Conservation (phyloP, 768 basidiomycete genomes). For the Rhizopogon roseolus region DNA sequence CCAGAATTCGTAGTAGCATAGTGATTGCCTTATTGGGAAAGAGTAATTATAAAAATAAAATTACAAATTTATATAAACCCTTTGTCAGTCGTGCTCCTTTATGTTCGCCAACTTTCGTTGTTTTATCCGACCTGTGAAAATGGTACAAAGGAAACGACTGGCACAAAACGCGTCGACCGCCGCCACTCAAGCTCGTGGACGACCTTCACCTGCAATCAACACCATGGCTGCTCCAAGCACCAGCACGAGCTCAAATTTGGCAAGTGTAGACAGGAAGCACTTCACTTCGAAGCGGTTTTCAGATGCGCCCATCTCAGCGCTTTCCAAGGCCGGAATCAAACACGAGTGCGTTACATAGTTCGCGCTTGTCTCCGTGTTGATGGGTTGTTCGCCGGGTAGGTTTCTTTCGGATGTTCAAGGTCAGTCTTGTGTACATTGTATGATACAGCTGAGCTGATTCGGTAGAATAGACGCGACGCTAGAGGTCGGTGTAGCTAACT, state of each 20-base stretch:
- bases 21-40: too few species aligned
- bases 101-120: neutral
- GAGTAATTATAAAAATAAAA: too few species aligned
- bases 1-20: too few species aligned
- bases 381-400: conserved; percentile 14
- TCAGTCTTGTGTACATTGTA: conserved; percentile 8
- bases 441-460: neutral
- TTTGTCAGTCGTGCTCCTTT: too few species aligned
- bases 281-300: conserved; percentile 23
- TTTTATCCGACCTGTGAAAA: neutral
- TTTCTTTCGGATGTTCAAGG: conserved; percentile 47
- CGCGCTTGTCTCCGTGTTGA: neutral
- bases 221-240: neutral
- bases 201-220: neutral
- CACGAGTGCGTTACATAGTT: conserved; percentile 33
- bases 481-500: conserved; percentile 19
- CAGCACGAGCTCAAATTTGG: neutral
- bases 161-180: neutral
- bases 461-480: conserved; percentile 33
- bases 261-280: conserved; percentile 15
- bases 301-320: conserved; percentile 32
- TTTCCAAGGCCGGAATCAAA: conserved; percentile 35
- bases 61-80: too few species aligned
- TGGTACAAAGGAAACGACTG: neutral
- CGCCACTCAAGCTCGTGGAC: neutral